Percentiles rank a stretch among this genome's conserved stretches.
phyloP scores from a whole-genome alignment of 2,329 filamentous ascomycete species.

The Aureobasidium lini region DNA sequence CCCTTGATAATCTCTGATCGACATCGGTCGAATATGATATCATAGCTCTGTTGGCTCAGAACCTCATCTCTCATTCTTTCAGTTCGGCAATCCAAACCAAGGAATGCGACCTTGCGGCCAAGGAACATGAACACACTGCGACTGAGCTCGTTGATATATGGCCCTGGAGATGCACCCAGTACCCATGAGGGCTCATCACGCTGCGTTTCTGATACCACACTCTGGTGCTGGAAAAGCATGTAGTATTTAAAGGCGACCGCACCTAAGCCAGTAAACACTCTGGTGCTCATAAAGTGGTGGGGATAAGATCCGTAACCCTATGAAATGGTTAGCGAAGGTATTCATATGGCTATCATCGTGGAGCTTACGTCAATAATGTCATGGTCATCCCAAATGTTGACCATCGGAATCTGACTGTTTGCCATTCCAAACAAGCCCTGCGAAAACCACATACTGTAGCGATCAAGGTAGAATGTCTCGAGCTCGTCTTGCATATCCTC shows the following conservation, averaged over 20 bases:
- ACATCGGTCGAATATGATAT: slow-evolving; percentile 77
- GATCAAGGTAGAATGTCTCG: slow-evolving; percentile 78
- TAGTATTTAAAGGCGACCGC: slow-evolving; percentile 97
- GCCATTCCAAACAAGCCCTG: slow-evolving; percentile 91
- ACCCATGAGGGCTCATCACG: slow-evolving; percentile 86
- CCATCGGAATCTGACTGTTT: slow-evolving; percentile 91
- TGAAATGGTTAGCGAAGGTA: slow-evolving; percentile 27
- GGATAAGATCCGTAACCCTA: slow-evolving; percentile 89
- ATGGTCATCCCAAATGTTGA: slow-evolving; percentile 97
- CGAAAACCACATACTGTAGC: slow-evolving; percentile 93
- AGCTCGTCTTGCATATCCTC: slow-evolving; percentile 79
- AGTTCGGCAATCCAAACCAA: slow-evolving; percentile 86
- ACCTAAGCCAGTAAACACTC: slow-evolving; percentile 83
- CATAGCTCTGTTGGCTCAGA: slow-evolving; percentile 71
- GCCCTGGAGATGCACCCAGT: slow-evolving; percentile 69
- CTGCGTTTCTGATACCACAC: slow-evolving; percentile 70
- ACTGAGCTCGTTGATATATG: slow-evolving; percentile 82
- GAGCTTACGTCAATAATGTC: slow-evolving; percentile 44
- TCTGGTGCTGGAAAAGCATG: slow-evolving; percentile 97
- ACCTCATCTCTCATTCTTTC: slow-evolving; percentile 82
- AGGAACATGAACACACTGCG: slow-evolving; percentile 80
- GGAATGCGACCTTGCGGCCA: slow-evolving; percentile 68
- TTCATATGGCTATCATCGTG: neutral
- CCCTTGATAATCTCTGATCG: slow-evolving; percentile 75
- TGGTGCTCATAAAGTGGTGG: slow-evolving; percentile 81